Evolutionary conservation across 2,329 filamentous ascomycete species (phyloP).

Genomic region (Teratosphaeria gauchensis): DNA sequence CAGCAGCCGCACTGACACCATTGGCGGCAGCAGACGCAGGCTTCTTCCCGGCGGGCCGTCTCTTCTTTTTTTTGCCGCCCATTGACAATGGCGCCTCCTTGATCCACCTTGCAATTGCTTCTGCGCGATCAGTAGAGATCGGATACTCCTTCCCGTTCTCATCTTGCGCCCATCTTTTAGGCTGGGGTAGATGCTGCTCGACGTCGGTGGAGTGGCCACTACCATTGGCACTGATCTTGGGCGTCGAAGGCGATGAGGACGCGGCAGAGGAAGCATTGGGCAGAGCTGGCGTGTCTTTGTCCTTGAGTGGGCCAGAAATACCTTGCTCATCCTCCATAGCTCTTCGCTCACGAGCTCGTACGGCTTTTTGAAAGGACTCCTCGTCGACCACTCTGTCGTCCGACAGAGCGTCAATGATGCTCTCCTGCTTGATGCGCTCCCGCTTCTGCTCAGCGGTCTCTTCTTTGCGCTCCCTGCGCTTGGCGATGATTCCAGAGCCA

Average conservation of each 20-base stretch:
- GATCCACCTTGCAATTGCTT: constrained; percentile 62
- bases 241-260: constrained; percentile 4
- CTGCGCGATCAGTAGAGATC: constrained; percentile 59
- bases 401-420: constrained; percentile 56
- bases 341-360: constrained; percentile 50
- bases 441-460: constrained; percentile 47
- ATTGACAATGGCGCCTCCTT: constrained; percentile 35
- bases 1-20: constrained; percentile 6
- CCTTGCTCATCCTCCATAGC: constrained; percentile 47
- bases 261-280: neutral
- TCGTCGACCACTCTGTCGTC: constrained; percentile 62
- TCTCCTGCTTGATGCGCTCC: constrained; percentile 53
- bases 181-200: constrained; percentile 14
- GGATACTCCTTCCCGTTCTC: constrained; percentile 60
- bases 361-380: constrained; percentile 53
- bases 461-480: constrained; percentile 12
- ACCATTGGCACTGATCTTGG: neutral
- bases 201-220: neutral
- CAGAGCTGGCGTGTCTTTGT: constrained; percentile 10
- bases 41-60: constrained; percentile 22
- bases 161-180: constrained; percentile 54
- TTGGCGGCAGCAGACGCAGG: constrained; percentile 7
- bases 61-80: constrained; percentile 29
- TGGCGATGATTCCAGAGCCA: constrained; percentile 9
- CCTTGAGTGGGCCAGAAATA: constrained; percentile 24